Evolutionary conservation across 2,329 filamentous ascomycete species (phyloP), one percentile per base, ranked within the genome.

Genomic region (Penicillium capsulatum): DNA sequence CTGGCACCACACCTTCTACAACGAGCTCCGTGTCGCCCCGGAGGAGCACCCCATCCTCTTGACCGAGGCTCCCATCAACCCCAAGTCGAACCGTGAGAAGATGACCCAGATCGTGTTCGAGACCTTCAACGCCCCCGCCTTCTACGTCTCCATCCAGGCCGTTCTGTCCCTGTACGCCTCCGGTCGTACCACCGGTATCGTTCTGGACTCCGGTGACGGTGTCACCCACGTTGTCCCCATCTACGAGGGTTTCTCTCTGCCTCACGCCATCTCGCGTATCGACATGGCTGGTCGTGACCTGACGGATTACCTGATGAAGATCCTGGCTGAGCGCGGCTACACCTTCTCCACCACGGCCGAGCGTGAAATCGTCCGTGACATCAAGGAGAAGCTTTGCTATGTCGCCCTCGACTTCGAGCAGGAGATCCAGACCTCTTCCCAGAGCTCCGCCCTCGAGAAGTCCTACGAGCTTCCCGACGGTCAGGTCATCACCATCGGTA

Each of bases 331-430:
- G 85, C 90, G 92, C 69, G 92, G 92, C 66, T 97, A 98, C 81
- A 88, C 88, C 64, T 98, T 98, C 86, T 96, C 91, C 69, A 98
- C 92, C 77, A 97, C 92, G 50, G 92, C 92, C 73, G 92, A 98
- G 81, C 92, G 92, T 75, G 92, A 97, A 94, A 98, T 97, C 70
- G 92, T 97, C 67, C 91, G 92, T 80, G 92, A 98, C 73, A 97
- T 98, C 81, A 98, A 98, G 86, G 92, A 98, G 86, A 98, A 97
- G 84, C 90, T 98, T 66, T 98, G 92, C 84, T 98, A 98, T 78
- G 92, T 97, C 68, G 92, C 92, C 58, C 86, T 98, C 60, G 92
- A 98, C 81, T 97, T 98, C 66, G 92, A 98, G 82, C 92, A 98
- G 82, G 92, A 98, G 80, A 96, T 98, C 72, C 92, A 98, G 83